Evolutionary conservation across 2,329 filamentous ascomycete species (phyloP).

Genomic region (Venturia carpophila): DNA sequence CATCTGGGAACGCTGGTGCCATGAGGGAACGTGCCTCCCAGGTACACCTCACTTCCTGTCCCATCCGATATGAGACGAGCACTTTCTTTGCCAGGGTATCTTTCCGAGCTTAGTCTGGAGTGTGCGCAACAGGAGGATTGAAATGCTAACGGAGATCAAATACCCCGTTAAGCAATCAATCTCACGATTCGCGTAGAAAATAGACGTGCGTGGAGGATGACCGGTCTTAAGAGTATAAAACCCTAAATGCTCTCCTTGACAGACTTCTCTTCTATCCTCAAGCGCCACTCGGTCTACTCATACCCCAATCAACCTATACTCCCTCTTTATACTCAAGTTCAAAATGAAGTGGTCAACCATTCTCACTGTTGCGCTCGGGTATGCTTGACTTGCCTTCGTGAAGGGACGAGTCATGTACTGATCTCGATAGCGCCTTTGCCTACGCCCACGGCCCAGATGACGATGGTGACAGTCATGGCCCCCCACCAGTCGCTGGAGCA

Average conservation of each 20-base stretch:
- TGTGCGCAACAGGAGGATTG: background rate
- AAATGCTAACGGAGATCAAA: background rate
- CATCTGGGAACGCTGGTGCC: background rate
- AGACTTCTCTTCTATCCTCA: background rate
- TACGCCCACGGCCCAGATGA: constrained; percentile 15
- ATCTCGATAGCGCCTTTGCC: constrained; percentile 12
- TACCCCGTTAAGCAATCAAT: background rate
- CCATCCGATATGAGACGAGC: background rate
- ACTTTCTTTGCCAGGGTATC: background rate
- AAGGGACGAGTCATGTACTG: background rate
- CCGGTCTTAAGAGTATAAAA: background rate
- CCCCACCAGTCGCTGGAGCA: no score
- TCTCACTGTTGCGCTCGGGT: constrained; percentile 7
- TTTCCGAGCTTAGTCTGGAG: background rate
- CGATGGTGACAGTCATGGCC: constrained; percentile 7
- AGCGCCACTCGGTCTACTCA: background rate
- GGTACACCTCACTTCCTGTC: background rate
- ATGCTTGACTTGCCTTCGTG: background rate
- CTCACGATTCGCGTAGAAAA: background rate
- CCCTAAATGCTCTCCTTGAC: background rate
- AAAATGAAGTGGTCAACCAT: constrained; percentile 16
- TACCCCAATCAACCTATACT: background rate
- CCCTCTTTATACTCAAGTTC: background rate
- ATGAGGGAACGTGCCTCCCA: background rate
- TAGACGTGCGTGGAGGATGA: background rate